A percentile compares a stretch with the other conserved stretches of the same genome.
phyloP scores from a whole-genome alignment of 1,139 yeast genomes.

The Lodderomyces beijingensis region DNA sequence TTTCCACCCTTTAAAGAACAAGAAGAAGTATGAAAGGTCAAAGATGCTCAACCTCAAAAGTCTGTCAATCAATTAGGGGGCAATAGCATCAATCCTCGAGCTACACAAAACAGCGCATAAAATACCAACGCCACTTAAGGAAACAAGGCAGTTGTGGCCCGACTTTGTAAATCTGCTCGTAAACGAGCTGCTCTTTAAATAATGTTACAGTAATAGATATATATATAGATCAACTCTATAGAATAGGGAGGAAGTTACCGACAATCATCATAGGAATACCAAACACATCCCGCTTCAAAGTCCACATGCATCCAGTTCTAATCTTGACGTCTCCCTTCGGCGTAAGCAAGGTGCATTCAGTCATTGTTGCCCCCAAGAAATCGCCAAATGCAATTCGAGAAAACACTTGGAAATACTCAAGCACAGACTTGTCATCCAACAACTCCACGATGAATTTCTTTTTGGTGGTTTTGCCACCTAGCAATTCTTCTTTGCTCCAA shows the following conservation, averaged over 20 bases:
- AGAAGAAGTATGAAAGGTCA: too few species aligned
- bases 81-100: too few species aligned
- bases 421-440: conserved; percentile 81
- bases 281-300: conserved; percentile 63
- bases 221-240: too few species aligned
- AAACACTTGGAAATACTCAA: conserved; percentile 83
- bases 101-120: too few species aligned
- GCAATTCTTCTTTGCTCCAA: conserved; percentile 70
- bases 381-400: conserved; percentile 88
- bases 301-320: conserved; percentile 83
- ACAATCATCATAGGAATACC: conserved; percentile 86
- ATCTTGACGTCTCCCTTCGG: conserved; percentile 48
- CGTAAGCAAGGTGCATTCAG: conserved; percentile 72
- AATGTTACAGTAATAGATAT: too few species aligned
- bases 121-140: too few species aligned
- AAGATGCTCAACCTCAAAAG: too few species aligned
- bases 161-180: too few species aligned
- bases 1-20: too few species aligned
- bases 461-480: conserved; percentile 22
- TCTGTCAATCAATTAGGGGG: too few species aligned
- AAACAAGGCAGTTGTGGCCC: too few species aligned
- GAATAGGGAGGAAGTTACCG: conserved; percentile 83
- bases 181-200: too few species aligned
- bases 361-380: conserved; percentile 85
- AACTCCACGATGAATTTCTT: conserved; percentile 71